Conservation (phyloP, 805 yeast species). For the Kuraishia capsulata region DNA sequence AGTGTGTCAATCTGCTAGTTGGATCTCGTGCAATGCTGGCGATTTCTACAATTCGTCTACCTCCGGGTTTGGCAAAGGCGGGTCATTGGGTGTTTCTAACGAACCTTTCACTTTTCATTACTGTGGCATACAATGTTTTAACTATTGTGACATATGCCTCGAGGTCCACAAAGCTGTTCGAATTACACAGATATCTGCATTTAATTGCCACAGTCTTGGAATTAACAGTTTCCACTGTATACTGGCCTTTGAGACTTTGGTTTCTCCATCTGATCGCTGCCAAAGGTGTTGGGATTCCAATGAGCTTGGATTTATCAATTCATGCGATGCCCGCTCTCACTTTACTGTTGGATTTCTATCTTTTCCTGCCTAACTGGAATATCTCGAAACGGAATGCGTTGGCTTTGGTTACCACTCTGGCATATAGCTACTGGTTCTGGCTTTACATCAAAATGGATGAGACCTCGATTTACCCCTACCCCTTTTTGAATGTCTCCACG, state of each 20-base stretch:
- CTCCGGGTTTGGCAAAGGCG: slow-evolving; percentile 39
- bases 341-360: slow-evolving; percentile 44
- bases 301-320: slow-evolving; percentile 43
- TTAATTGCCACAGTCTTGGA: slow-evolving; percentile 53
- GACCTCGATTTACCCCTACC: slow-evolving; percentile 47
- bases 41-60: slow-evolving; percentile 26
- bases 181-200: slow-evolving; percentile 31
- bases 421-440: slow-evolving; percentile 44
- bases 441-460: slow-evolving; percentile 41
- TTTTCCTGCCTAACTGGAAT: slow-evolving; percentile 38
- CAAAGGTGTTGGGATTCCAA: slow-evolving; percentile 28
- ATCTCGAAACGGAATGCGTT: slow-evolving; percentile 27
- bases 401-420: slow-evolving; percentile 24
- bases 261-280: slow-evolving; percentile 38
- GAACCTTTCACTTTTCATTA: slow-evolving; percentile 44
- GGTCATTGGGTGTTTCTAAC: slow-evolving; percentile 72
- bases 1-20: slow-evolving; percentile 1
- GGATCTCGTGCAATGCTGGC: slow-evolving; percentile 1
- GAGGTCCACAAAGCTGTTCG: slow-evolving; percentile 15
- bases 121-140: slow-evolving; percentile 31
- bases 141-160: slow-evolving; percentile 28
- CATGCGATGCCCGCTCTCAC: slow-evolving; percentile 51
- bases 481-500: slow-evolving; percentile 48
- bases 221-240: slow-evolving; percentile 49
- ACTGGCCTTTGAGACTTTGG: slow-evolving; percentile 61